Evolutionary conservation across 2,329 filamentous ascomycete genomes (phyloP).

Genomic region (Cyphellophora europaea): DNA sequence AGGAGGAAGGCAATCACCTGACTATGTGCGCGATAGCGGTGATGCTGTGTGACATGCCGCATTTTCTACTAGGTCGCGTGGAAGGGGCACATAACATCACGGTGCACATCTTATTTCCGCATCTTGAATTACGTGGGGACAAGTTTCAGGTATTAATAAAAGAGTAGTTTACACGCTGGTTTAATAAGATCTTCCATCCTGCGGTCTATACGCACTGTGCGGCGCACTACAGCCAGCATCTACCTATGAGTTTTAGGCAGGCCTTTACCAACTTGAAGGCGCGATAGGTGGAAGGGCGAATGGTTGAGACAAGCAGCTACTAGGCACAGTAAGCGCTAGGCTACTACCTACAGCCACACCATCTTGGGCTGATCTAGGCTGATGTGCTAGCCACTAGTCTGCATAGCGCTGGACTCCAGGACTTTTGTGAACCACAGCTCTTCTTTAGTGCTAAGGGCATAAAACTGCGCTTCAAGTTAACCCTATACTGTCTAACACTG

Average conservation of each 20-base stretch:
- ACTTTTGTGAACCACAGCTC: background rate
- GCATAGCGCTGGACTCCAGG: background rate
- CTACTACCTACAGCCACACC: background rate
- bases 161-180: background rate
- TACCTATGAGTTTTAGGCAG: background rate
- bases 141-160: background rate
- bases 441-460: background rate
- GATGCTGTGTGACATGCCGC: background rate
- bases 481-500: background rate
- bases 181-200: slow-evolving; percentile 1
- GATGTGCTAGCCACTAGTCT: background rate
- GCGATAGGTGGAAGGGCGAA: background rate
- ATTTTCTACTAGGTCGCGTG: slow-evolving; percentile 1
- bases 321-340: background rate
- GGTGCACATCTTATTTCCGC: background rate
- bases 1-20: background rate
- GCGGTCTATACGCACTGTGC: background rate
- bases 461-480: background rate
- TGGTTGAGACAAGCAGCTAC: background rate
- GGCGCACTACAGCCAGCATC: background rate
- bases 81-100: background rate
- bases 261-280: background rate
- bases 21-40: background rate
- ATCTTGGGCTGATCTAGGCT: background rate
- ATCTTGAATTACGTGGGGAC: background rate